Evolutionary conservation across 495 filamentous ascomycete species (phyloP).

Genomic region (Penicillium cosmopolitanum): DNA sequence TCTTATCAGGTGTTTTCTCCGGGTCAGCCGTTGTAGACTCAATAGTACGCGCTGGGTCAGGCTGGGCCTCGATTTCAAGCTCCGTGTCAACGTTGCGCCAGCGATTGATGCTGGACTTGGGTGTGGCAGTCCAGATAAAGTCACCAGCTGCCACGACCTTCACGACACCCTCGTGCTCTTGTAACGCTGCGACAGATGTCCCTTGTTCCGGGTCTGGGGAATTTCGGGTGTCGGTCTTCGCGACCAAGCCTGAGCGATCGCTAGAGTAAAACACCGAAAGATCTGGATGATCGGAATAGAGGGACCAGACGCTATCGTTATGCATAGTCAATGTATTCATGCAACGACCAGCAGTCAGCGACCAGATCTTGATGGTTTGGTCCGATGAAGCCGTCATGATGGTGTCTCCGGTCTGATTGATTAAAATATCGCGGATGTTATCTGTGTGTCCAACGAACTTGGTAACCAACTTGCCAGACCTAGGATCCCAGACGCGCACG

Average conservation of each 20-base stretch:
- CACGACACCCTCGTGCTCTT: slow-evolving; percentile 87
- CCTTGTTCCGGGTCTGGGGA: slow-evolving; percentile 86
- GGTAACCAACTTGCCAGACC: slow-evolving; percentile 85
- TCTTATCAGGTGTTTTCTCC: neutral
- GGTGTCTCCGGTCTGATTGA: slow-evolving; percentile 84
- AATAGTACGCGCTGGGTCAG: slow-evolving; percentile 54
- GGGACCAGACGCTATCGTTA: slow-evolving; percentile 95
- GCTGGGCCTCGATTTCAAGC: slow-evolving; percentile 56
- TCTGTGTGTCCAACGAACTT: slow-evolving; percentile 99
- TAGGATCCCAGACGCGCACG: slow-evolving; percentile 91
- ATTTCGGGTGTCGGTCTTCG: slow-evolving; percentile 86
- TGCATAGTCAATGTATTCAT: slow-evolving; percentile 99
- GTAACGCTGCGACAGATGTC: slow-evolving; percentile 80
- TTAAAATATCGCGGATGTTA: slow-evolving; percentile 86
- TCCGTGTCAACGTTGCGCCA: slow-evolving; percentile 88
- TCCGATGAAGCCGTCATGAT: slow-evolving; percentile 96
- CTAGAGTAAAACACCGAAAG: slow-evolving; percentile 92
- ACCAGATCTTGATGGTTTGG: slow-evolving; percentile 97
- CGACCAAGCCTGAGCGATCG: slow-evolving; percentile 87
- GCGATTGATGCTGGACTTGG: slow-evolving; percentile 91
- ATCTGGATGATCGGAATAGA: slow-evolving; percentile 85
- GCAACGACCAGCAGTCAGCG: slow-evolving; percentile 88
- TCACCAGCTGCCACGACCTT: slow-evolving; percentile 81
- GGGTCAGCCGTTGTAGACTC: slow-evolving; percentile 21
- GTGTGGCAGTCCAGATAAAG: slow-evolving; percentile 92